Base-by-base conservation (phyloP, 306 rosid species). In the Vigna angularis region DNA sequence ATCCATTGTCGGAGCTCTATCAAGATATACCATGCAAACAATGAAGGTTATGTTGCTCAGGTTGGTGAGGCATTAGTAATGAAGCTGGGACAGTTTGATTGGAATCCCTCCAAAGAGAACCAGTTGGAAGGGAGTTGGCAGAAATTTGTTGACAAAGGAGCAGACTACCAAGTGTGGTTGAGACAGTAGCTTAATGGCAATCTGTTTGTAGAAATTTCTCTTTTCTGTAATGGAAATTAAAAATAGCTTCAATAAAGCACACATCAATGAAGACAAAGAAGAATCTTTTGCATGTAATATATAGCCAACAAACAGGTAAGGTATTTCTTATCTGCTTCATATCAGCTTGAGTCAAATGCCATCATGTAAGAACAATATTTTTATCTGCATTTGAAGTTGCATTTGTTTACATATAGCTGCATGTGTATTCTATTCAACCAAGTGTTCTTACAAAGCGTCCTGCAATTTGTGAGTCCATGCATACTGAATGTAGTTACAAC, bases 21-120 rank as follows among this genome's bases (percentile, higher is more conserved):
- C 51, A 91, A 89, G 82, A 91, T 91, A 77, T 87, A 73, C 73
- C 90, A 91, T 55, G 96, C 96, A 77, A 89, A 87, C 70, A 91
- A 81, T 53, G 96, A 91, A 87, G 96, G 96, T 18, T 91, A 89
- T 34, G 93, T 91, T 55, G 91, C 96, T 38, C 89, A 83, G 78
- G 84, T 91, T 73, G 96, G 91, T 52, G 91, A 91, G 70, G 79
- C 77, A 8, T 77, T 89, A 3, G 96, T 91, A 17, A 83, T 83
- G 88, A 91, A 89, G 89, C 90, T 91, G 4, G 96, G 96, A 2
- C 89, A 91, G 59, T 86, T 89, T 73, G 93, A 86, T 83, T 91
- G 96, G 96, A 86, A 89, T 75, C 96, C 93, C 48, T 87, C 89
- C 0, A 91, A 87, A 88, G 96, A 91, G 83, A 89, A 89, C 44